These are phyloP conservation scores for Lactifluus piperatus DNA, from an alignment of 768 basidiomycete species.

Conservation along the genomic window DNA sequence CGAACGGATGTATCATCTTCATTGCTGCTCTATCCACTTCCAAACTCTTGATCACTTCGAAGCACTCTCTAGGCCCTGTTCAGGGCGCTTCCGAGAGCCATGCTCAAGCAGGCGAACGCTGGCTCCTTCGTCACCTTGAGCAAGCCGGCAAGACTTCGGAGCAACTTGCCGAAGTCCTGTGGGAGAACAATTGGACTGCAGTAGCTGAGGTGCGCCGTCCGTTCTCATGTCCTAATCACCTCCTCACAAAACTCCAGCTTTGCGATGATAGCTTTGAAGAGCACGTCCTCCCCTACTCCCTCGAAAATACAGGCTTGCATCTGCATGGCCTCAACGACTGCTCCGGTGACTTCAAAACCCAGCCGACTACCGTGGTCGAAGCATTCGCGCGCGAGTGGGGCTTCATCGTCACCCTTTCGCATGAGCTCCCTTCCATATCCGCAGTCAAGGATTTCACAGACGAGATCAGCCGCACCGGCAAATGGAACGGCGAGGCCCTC, in stretches of 20 bases:
- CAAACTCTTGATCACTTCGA: slow-evolving; percentile 80
- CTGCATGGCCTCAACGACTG: slow-evolving; percentile 85
- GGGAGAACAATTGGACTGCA: slow-evolving; percentile 81
- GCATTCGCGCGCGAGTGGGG: slow-evolving; percentile 86
- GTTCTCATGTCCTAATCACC: background rate
- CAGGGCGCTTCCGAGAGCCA: slow-evolving; percentile 45
- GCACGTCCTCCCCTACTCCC: slow-evolving; percentile 80
- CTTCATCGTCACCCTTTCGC: slow-evolving; percentile 69
- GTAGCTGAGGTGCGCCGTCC: slow-evolving; percentile 70
- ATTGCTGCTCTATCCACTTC: slow-evolving; percentile 72
- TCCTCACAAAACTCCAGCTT: slow-evolving; percentile 44
- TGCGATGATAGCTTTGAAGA: slow-evolving; percentile 98
- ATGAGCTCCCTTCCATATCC: slow-evolving; percentile 46
- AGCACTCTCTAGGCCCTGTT: slow-evolving; percentile 75
- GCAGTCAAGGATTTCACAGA: slow-evolving; percentile 70
- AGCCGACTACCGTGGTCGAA: slow-evolving; percentile 56
- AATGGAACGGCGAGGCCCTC: slow-evolving; percentile 77
- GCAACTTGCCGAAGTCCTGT: slow-evolving; percentile 65
- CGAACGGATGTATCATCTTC: slow-evolving; percentile 96
- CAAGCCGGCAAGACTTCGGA: slow-evolving; percentile 56
- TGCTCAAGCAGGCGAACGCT: slow-evolving; percentile 73
- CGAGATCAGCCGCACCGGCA: slow-evolving; percentile 53
- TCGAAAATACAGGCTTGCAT: slow-evolving; percentile 81
- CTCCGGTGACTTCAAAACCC: slow-evolving; percentile 58
- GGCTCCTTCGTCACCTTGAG: slow-evolving; percentile 66